A percentile compares a stretch with the other conserved stretches of the same genome.
phyloP scores from a whole-genome alignment of 345 rosid species.

The Arabidopsis thaliana region TAIR10.1 NC_003071.7:11075001-11075500 shows the following conservation, averaged over 20 bases:
- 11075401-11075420: conserved; percentile 81
- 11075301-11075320: conserved; percentile 61
- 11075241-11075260: background rate
- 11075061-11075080: conserved; percentile 98
- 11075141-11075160: conserved; percentile 57
- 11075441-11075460: conserved; percentile 42
- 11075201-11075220: background rate
- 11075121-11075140: conserved; percentile 73
- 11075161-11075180: conserved; percentile 65
- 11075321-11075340: conserved; percentile 87
- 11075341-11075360: conserved; percentile 65
- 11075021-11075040: conserved; percentile 90
- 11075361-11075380: conserved; percentile 92
- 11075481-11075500: conserved; percentile 56
- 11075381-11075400: conserved; percentile 89
- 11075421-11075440: conserved; percentile 80
- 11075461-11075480: conserved; percentile 55
- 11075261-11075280: conserved; percentile 48
- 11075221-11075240: background rate
- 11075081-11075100: conserved; percentile 88
- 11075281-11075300: conserved; percentile 62
- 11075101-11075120: conserved; percentile 76
- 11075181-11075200: background rate
- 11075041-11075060: conserved; percentile 98
- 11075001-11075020: conserved; percentile 98